Base-by-base conservation (phyloP, 1,284 basidiomycete species). In the Pseudozyma sp. region DNA sequence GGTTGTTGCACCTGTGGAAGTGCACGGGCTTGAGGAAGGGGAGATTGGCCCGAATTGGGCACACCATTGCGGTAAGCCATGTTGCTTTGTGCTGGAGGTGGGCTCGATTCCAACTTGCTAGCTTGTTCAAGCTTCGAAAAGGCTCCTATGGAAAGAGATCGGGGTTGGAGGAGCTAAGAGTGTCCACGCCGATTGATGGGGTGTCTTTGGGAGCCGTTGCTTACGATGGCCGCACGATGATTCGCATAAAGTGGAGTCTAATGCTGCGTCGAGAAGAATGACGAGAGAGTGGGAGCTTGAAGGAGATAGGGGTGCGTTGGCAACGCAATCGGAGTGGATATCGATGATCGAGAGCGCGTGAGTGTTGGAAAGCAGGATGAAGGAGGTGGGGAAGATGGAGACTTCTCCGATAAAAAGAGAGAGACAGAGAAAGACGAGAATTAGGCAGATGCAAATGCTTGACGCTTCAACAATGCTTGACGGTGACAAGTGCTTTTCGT, bases 1-100 rank as follows among this genome's bases (percentile, higher is more conserved):
- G 79, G 79, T 48, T 81, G 79, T 55, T 81, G 68, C 2, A 70
- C 68, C 25, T 81, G 79, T 18, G 79, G 79, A 36, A 72, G 54
- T 38, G 68, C 43, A 53, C 63, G 71, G 36, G 61, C 48, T 43
- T 71, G 69, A 1, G 65, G 65, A 25, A 69, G 59, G 12, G 71
- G 67, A 39, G 72, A 75, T 42, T 70, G 67, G 40, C 70, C 66
- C 47, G 61, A 54, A 25, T 57, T 42, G 39, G 71, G 66, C 44
- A 18, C 61, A 25, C 67, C 71, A 52, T 77, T 77, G 25, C 71
- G 70, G 52, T 74, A 75, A 25, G 71, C 61, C 75, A 77, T 77
- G 45, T 5, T 52, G 25, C 11, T 31, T 16, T 18, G 40, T 2
- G 7, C 13, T 25, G 34, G 19, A 48, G 34, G 42, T 45, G 43